These are phyloP conservation scores for Russula virescens DNA, from an alignment of 768 basidiomycete genomes.

Conservation along the genomic window DNA sequence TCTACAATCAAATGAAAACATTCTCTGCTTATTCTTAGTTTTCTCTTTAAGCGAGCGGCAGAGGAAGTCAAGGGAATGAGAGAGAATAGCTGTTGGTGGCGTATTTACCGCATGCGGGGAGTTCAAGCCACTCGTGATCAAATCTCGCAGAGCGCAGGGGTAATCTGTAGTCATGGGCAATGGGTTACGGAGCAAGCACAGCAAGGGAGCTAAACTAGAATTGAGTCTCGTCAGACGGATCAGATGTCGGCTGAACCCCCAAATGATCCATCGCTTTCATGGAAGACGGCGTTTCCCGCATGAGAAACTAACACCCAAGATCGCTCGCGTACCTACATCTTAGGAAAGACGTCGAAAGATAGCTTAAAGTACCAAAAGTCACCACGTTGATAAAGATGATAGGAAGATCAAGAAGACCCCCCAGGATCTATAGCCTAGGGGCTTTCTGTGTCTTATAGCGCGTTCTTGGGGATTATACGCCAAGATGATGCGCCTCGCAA, in stretches of 20 bases:
- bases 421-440: background rate
- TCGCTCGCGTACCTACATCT: background rate
- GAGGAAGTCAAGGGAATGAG: background rate
- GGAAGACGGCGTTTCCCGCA: slow-evolving; percentile 1
- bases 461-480: background rate
- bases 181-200: background rate
- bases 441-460: background rate
- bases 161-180: background rate
- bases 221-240: background rate
- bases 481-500: slow-evolving; percentile 5
- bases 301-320: background rate
- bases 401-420: background rate
- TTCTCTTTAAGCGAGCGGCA: background rate
- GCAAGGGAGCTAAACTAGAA: background rate
- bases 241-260: background rate
- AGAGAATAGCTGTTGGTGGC: slow-evolving; percentile 3
- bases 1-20: background rate
- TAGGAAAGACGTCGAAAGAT: background rate
- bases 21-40: background rate
- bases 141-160: background rate
- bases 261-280: no score
- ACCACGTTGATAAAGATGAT: background rate
- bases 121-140: background rate
- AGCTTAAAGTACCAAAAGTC: background rate
- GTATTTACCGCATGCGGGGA: background rate